Conservation (phyloP, 768 basidiomycete species). For the Xerocomus brunneocitrinus region DNA sequence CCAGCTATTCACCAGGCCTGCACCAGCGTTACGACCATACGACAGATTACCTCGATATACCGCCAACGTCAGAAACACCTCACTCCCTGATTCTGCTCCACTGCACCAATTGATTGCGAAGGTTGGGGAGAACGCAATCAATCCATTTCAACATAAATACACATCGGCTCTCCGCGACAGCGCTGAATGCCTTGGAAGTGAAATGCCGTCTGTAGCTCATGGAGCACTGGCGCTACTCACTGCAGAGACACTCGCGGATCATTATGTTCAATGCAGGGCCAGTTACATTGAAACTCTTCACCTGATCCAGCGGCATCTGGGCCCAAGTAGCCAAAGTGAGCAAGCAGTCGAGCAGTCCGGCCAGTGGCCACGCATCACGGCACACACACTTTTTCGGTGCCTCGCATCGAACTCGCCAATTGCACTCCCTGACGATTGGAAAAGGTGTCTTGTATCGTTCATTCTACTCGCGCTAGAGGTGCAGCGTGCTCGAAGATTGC, state of each 20-base stretch:
- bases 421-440: constrained; percentile 23
- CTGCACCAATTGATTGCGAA: background rate
- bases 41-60: background rate
- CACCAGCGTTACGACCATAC: background rate
- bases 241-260: background rate
- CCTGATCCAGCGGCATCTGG: constrained; percentile 1
- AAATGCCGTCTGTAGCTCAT: background rate
- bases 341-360: constrained; percentile 9
- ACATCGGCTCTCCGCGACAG: background rate
- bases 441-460: constrained; percentile 21
- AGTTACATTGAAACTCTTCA: background rate
- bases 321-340: constrained; percentile 12
- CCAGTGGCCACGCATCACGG: constrained; percentile 35
- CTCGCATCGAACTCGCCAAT: constrained; percentile 22
- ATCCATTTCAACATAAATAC: background rate
- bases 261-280: constrained; percentile 1
- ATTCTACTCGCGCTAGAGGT: constrained; percentile 25
- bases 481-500: constrained; percentile 18
- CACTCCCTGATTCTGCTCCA: background rate
- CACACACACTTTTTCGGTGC: constrained; percentile 25
- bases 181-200: background rate
- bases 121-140: background rate
- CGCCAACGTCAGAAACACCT: background rate
- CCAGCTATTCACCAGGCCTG: constrained; percentile 1
- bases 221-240: background rate